A percentile compares a stretch with the other conserved stretches of the same genome.
phyloP scores from a whole-genome alignment of 2,329 filamentous ascomycete genomes.

The Penicillium sp. region DNA sequence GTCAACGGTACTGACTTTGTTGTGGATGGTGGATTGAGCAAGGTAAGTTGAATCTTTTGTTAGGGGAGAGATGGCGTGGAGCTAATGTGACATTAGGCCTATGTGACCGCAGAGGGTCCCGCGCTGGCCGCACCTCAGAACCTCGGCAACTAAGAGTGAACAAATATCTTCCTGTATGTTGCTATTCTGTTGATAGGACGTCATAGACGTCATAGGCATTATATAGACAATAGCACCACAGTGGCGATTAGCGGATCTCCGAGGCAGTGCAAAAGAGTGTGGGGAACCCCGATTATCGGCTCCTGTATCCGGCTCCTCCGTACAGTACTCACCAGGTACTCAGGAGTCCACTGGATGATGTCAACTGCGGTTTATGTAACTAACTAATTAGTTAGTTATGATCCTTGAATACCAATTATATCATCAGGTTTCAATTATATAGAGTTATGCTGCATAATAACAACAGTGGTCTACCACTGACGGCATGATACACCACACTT shows the following conservation, averaged over 20 bases:
- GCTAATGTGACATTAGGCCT: slow-evolving; percentile 51
- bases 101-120: slow-evolving; percentile 61
- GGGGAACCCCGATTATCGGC: background rate
- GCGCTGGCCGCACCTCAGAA: slow-evolving; percentile 52
- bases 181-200: background rate
- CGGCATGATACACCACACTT: background rate
- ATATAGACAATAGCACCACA: background rate
- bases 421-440: background rate
- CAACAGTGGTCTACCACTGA: background rate
- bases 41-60: slow-evolving; percentile 12
- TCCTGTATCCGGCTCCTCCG: background rate
- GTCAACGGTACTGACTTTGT: slow-evolving; percentile 90
- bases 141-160: slow-evolving; percentile 26
- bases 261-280: background rate
- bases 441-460: background rate
- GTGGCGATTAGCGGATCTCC: background rate
- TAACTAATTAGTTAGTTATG: background rate
- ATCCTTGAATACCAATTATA: background rate
- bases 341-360: background rate
- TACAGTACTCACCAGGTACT: background rate
- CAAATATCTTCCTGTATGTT: background rate
- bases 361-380: background rate
- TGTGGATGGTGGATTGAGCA: slow-evolving; percentile 93
- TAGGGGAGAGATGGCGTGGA: background rate
- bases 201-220: background rate